A percentile compares a stretch with the other conserved stretches of the same genome.
Conservation (phyloP, 2,329 filamentous ascomycete genomes). For the Xenoacremonium recifei region DNA sequence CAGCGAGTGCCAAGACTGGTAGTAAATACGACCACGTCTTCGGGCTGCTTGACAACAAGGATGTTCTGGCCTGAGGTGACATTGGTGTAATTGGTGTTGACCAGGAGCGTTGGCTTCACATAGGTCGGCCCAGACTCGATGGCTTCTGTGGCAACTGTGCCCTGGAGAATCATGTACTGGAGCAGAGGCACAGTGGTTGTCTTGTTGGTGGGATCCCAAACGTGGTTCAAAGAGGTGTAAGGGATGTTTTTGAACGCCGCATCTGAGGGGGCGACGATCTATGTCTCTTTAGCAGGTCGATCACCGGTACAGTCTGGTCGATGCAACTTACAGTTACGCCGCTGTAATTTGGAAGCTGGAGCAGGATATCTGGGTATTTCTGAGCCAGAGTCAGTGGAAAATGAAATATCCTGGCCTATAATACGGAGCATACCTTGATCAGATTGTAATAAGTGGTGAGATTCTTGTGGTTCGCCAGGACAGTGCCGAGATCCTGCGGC, state of each 20-base stretch:
- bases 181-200: constrained; percentile 50
- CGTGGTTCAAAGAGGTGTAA: constrained; percentile 46
- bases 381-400: constrained; percentile 17
- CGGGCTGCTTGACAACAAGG: constrained; percentile 42
- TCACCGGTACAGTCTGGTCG: background rate
- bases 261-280: constrained; percentile 58
- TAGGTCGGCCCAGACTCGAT: constrained; percentile 36
- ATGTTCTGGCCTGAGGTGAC: constrained; percentile 50
- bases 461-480: constrained; percentile 38
- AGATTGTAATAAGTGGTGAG: constrained; percentile 43
- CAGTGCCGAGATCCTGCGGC: constrained; percentile 35
- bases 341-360: constrained; percentile 41
- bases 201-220: constrained; percentile 44
- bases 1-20: constrained; percentile 46
- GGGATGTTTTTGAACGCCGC: constrained; percentile 55
- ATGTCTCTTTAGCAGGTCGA: background rate
- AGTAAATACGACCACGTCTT: constrained; percentile 47
- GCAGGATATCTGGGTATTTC: constrained; percentile 46
- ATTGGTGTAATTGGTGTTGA: constrained; percentile 41
- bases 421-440: constrained; percentile 41
- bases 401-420: too few relatives aligned
- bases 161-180: constrained; percentile 60
- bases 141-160: constrained; percentile 40
- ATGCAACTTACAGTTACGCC: constrained; percentile 42
- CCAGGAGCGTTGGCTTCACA: constrained; percentile 45